A percentile compares a stretch with the other conserved stretches of the same genome.
Conservation (phyloP, 345 rosid genomes). For the Corymbia maculata region DNA sequence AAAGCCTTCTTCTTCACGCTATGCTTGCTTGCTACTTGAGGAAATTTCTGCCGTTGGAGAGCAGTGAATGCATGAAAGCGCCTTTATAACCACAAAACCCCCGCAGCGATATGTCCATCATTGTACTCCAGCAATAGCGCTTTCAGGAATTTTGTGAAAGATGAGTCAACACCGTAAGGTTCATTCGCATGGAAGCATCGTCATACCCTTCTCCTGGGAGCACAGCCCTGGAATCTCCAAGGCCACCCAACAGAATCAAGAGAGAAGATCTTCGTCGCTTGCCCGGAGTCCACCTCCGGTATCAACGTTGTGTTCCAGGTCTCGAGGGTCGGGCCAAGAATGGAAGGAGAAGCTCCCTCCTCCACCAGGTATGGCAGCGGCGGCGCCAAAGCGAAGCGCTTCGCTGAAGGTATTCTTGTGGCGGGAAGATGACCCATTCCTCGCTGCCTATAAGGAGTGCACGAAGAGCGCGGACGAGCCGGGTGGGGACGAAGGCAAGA, state of each 20-base stretch:
- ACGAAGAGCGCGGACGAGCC: constrained; percentile 17
- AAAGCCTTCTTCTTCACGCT: constrained; percentile 20
- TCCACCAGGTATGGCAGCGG: constrained; percentile 5
- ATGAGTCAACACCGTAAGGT: constrained; percentile 16
- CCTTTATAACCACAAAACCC: background rate
- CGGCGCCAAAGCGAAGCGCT: constrained; percentile 12
- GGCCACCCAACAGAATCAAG: constrained; percentile 2
- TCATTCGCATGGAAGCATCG: constrained; percentile 38
- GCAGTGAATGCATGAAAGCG: constrained; percentile 13
- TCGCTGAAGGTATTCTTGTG: constrained; percentile 29
- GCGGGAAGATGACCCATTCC: constrained; percentile 52
- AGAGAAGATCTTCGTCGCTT: background rate
- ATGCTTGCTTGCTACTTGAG: constrained; percentile 18
- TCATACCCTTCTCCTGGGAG: constrained; percentile 67
- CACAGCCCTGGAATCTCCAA: constrained; percentile 56
- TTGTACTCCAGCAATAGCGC: background rate
- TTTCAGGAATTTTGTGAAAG: background rate
- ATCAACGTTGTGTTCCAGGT: background rate
- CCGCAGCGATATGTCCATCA: background rate
- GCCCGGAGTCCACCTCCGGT: background rate
- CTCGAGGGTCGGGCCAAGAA: background rate
- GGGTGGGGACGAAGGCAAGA: background rate
- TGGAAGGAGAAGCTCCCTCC: constrained; percentile 1
- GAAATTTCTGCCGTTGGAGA: constrained; percentile 14
- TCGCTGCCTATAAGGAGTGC: constrained; percentile 60